phyloP scores from a whole-genome alignment of 768 basidiomycete species.

The Leucosporidium yakuticum region DNA sequence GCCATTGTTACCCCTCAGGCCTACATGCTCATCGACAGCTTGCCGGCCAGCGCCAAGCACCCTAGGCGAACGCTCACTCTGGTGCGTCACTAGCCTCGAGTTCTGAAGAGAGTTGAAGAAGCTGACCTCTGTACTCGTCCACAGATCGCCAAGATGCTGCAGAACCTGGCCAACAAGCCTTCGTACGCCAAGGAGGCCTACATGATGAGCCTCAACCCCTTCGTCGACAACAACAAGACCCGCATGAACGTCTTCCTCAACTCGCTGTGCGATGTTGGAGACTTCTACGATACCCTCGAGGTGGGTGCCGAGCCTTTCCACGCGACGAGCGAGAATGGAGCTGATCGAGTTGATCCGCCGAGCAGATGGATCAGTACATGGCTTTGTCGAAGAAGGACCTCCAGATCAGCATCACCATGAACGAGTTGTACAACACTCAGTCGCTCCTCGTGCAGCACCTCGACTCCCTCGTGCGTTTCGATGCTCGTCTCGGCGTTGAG shows the following conservation, averaged over 20 bases:
- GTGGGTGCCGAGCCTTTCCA: constrained; percentile 48
- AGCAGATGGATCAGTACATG: constrained; percentile 99
- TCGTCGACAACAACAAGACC: constrained; percentile 97
- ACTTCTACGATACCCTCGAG: constrained; percentile 98
- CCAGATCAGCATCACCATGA: constrained; percentile 95
- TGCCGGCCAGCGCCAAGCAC: constrained; percentile 78
- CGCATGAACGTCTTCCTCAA: constrained; percentile 97
- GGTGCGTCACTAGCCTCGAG: constrained; percentile 44
- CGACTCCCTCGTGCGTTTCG: constrained; percentile 70
- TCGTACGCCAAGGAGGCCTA: constrained; percentile 96
- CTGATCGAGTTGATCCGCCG: not conserved
- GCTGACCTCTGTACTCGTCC: not conserved
- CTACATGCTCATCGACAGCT: constrained; percentile 97
- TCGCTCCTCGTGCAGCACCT: constrained; percentile 90
- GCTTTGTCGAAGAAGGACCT: constrained; percentile 98
- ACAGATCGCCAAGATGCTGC: constrained; percentile 98
- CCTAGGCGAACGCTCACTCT: constrained; percentile 92
- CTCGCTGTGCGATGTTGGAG: constrained; percentile 93
- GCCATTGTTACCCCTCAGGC: constrained; percentile 99
- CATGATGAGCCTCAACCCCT: constrained; percentile 97
- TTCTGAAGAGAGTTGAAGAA: too few relatives aligned
- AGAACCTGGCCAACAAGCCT: constrained; percentile 98
- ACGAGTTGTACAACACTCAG: constrained; percentile 98
- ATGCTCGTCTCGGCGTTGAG: not conserved
- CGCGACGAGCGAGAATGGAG: not conserved